Evolutionary conservation across 164 flowering plant species (phyloP).

Genomic region (Kalanchoe fedtschenkoi): DNA sequence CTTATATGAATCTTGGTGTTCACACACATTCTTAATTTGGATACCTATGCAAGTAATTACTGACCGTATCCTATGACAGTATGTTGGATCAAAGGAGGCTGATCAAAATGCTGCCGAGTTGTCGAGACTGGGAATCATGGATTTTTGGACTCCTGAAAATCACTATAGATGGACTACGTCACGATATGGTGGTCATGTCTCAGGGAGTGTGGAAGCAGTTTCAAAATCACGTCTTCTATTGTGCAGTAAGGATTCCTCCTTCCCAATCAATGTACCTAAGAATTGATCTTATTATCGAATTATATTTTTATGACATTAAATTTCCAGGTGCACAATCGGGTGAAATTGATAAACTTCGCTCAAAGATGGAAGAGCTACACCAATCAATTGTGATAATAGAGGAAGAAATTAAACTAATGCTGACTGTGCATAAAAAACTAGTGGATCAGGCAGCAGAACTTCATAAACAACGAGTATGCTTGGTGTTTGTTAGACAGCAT

Average conservation of each 20-base stretch:
- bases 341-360: conserved; percentile 57
- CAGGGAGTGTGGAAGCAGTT: conserved; percentile 65
- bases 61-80: conserved; percentile 31
- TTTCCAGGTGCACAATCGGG: conserved; percentile 49
- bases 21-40: neutral
- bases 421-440: conserved; percentile 34
- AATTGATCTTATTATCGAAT: neutral
- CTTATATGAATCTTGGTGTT: neutral
- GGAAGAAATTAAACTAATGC: conserved; percentile 35
- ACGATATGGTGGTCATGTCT: conserved; percentile 79
- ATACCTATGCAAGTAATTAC: neutral
- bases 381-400: conserved; percentile 43
- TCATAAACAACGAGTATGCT: conserved; percentile 61
- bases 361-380: conserved; percentile 50
- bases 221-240: conserved; percentile 50
- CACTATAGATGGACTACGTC: conserved; percentile 81
- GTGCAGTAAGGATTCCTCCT: conserved; percentile 40
- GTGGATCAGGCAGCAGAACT: conserved; percentile 71
- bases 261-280: neutral
- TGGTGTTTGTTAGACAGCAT: neutral
- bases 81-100: conserved; percentile 70
- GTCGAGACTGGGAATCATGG: conserved; percentile 42
- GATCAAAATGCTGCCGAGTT: conserved; percentile 66
- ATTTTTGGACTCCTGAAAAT: conserved; percentile 95
- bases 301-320: neutral